Percentiles rank a stretch among this genome's conserved stretches.
These are phyloP conservation scores for Hygrophorus pudorinus DNA, from an alignment of 768 basidiomycete species.

Conservation along the genomic window DNA sequence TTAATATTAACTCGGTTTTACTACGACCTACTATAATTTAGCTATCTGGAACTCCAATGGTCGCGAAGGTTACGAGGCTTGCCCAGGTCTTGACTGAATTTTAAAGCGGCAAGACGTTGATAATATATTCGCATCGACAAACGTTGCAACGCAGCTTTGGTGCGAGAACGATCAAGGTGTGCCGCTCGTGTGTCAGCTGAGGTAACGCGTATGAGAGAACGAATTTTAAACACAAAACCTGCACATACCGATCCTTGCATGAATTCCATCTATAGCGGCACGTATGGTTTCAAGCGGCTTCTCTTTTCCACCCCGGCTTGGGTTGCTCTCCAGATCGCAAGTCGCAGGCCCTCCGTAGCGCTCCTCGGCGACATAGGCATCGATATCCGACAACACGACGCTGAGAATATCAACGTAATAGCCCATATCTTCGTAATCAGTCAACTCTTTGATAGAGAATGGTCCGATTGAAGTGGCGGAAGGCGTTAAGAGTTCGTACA, in stretches of 20 bases:
- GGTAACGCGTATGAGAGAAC: not conserved
- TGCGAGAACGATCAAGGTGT: slow-evolving; percentile 65
- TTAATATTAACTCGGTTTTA: too few species aligned
- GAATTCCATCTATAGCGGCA: slow-evolving; percentile 38
- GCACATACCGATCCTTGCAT: slow-evolving; percentile 51
- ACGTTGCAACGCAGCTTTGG: slow-evolving; percentile 60
- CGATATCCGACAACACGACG: slow-evolving; percentile 47
- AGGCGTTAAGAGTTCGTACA: slow-evolving; percentile 41
- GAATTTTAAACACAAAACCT: not conserved
- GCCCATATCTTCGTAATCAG: slow-evolving; percentile 52
- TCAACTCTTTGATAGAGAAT: slow-evolving; percentile 41
- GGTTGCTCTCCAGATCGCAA: slow-evolving; percentile 4
- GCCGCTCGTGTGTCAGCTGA: slow-evolving; percentile 66
- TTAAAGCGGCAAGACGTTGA: slow-evolving; percentile 28
- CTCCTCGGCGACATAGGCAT: slow-evolving; percentile 46
- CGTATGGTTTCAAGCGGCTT: slow-evolving; percentile 41
- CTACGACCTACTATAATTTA: too few species aligned
- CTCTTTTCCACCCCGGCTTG: slow-evolving; percentile 13
- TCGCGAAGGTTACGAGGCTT: slow-evolving; percentile 1
- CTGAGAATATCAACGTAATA: slow-evolving; percentile 48
- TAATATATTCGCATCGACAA: slow-evolving; percentile 55
- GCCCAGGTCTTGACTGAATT: not conserved
- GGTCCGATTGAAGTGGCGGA: slow-evolving; percentile 16
- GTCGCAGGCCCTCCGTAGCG: slow-evolving; percentile 11
- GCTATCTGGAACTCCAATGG: not conserved